phyloP scores from a whole-genome alignment of 108 stramenopile genomes.

The Parmales sp. region DNA sequence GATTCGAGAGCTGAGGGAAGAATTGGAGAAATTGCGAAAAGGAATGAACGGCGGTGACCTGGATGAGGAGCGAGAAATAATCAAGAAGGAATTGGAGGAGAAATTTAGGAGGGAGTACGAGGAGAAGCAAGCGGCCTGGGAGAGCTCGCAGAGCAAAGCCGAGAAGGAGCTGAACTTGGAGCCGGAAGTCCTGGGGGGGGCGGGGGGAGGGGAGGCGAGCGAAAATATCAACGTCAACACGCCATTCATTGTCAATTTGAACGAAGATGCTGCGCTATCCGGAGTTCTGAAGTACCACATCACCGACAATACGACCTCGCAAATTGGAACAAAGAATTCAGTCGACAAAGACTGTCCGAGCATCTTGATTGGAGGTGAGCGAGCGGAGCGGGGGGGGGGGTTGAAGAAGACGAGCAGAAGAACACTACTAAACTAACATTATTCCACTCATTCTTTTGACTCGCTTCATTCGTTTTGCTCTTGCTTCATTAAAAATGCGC shows the following conservation, averaged over 20 bases:
- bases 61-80: conserved; percentile 1
- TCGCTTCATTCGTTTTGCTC: too few species aligned
- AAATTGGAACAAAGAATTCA: neutral
- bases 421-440: neutral
- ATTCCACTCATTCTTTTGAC: too few species aligned
- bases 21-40: conserved; percentile 33
- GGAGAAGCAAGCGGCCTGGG: conserved; percentile 4
- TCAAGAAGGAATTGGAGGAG: conserved; percentile 6
- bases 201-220: neutral
- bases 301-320: too few species aligned
- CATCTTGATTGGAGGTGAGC: neutral
- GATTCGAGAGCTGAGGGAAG: conserved; percentile 43
- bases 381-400: conserved; percentile 13
- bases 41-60: conserved; percentile 18
- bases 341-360: neutral
- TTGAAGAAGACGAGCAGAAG: neutral
- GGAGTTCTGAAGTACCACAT: conserved; percentile 17
- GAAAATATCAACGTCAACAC: neutral
- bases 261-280: conserved; percentile 19
- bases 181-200: neutral
- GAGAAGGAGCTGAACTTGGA: neutral
- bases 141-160: too few species aligned
- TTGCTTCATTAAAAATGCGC: neutral
- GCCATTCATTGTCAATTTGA: conserved; percentile 9
- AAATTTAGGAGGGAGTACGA: neutral